Evolutionary conservation across 345 rosid genomes (phyloP), one percentile per base, ranked within the genome.

Genomic region (Mangifera indica): DNA sequence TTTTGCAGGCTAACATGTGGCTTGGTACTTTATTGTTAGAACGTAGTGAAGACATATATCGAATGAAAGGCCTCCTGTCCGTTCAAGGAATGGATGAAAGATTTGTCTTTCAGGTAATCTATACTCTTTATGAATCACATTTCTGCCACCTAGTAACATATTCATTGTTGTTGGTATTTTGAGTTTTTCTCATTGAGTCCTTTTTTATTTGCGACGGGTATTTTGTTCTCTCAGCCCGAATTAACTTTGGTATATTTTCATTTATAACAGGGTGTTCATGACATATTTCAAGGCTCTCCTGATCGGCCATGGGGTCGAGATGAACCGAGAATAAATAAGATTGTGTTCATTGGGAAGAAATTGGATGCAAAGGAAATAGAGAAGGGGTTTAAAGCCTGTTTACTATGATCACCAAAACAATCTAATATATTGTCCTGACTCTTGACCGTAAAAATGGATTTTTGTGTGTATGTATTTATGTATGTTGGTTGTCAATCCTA

Each of bases 281-380:
- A 90, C 80, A 87, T 95, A 72, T 95, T 95, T 77, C 96, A 92
- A 90, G 98, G 99, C 26, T 95, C 97, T 17, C 98, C 98, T 0
- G 99, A 92, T 74, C 84, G 92, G 67, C 57, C 80, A 61, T 90
- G 98, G 98, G 87, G 87, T 8, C 48, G 69, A 21, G 91, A 88
- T 7, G 98, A 90, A 80, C 75, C 81, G 0, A 87, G 97, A 79
- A 60, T 81, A 29, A 94, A 94, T 87, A 95, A 89, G 87, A 89
- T 95, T 56, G 96, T 95, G 70, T 95, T 92, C 88, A 94, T 95
- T 5, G 98, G 99, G 72, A 92, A 92, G 90, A 95, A 90, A 63
- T 78, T 95, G 85, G 82, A 92, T 45, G 76, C 74, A 20, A 78
- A 86, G 71, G 97, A 90, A 74, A 57, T 95, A 58, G 96, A 92